Evolutionary conservation across 2,329 filamentous ascomycete genomes (phyloP).

Genomic region (Trichoderma afroharzianum): DNA sequence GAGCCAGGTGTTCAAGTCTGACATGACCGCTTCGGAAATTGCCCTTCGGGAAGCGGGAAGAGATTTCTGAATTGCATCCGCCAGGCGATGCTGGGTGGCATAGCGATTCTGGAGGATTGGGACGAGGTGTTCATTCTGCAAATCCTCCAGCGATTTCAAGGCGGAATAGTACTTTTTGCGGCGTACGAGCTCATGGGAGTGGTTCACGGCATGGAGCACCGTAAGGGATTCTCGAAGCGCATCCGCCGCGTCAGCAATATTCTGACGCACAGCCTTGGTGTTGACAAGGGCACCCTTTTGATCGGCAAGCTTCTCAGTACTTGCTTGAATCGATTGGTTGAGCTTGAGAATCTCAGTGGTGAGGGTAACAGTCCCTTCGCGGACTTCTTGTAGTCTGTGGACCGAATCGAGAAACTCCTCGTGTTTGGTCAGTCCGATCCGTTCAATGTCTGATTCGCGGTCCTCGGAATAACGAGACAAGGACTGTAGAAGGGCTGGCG

Average conservation of each 20-base stretch:
- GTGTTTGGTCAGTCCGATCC: slow-evolving; percentile 90
- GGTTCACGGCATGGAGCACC: slow-evolving; percentile 87
- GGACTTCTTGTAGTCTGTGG: slow-evolving; percentile 86
- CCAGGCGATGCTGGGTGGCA: slow-evolving; percentile 90
- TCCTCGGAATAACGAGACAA: slow-evolving; percentile 71
- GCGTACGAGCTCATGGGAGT: slow-evolving; percentile 84
- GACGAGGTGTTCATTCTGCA: slow-evolving; percentile 89
- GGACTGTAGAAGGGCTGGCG: slow-evolving; percentile 70
- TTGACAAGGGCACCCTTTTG: slow-evolving; percentile 95
- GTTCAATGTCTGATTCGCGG: slow-evolving; percentile 87
- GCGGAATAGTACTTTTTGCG: slow-evolving; percentile 97
- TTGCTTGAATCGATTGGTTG: slow-evolving; percentile 91
- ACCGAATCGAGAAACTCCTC: slow-evolving; percentile 95
- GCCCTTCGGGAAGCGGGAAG: slow-evolving; percentile 88
- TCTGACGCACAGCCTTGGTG: slow-evolving; percentile 85
- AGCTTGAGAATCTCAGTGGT: slow-evolving; percentile 88
- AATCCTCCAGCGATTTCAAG: slow-evolving; percentile 86
- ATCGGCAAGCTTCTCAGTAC: slow-evolving; percentile 87
- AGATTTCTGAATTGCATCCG: slow-evolving; percentile 92
- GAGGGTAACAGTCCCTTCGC: slow-evolving; percentile 82
- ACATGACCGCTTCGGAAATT: slow-evolving; percentile 96
- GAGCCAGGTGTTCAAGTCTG: slow-evolving; percentile 93
- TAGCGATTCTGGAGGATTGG: slow-evolving; percentile 73
- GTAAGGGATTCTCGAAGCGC: slow-evolving; percentile 88
- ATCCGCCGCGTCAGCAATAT: slow-evolving; percentile 88